Percentiles rank a stretch among this genome's conserved stretches.
These are phyloP conservation scores for Aurifilum marmelostoma DNA, from an alignment of 2,329 filamentous ascomycete genomes.

Conservation along the genomic window DNA sequence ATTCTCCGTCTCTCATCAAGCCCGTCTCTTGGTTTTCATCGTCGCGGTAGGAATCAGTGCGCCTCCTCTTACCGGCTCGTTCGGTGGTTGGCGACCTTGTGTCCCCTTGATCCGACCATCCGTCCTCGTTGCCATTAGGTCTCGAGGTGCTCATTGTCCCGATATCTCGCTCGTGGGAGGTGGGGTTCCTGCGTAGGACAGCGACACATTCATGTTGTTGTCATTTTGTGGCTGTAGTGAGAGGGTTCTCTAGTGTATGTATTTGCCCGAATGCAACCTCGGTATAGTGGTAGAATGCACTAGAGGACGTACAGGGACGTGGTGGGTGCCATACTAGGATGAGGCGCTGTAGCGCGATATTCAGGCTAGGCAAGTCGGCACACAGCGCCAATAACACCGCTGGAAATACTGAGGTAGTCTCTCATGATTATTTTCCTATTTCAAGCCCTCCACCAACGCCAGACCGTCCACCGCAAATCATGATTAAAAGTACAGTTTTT, in stretches of 20 bases:
- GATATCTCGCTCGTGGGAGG: background rate
- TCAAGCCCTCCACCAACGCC: background rate
- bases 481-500: conserved; percentile 22
- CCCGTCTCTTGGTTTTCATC: conserved; percentile 35
- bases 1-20: conserved; percentile 52
- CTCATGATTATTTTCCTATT: background rate
- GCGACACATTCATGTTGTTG: background rate
- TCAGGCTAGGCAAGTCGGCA: background rate
- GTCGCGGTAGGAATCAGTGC: conserved; percentile 17
- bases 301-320: background rate
- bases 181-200: background rate
- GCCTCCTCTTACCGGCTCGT: conserved; percentile 20
- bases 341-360: background rate
- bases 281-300: background rate
- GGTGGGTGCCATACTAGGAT: background rate
- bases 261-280: background rate
- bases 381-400: background rate
- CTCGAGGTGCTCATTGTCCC: conserved; percentile 18
- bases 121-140: conserved; percentile 11
- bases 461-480: background rate
- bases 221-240: background rate
- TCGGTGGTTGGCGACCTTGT: conserved; percentile 15
- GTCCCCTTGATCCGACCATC: conserved; percentile 13
- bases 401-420: background rate
- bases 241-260: background rate